These are phyloP conservation scores for Aspergillus aculeatus DNA, from an alignment of 2,329 filamentous ascomycete genomes.

Conservation along the genomic window DNA sequence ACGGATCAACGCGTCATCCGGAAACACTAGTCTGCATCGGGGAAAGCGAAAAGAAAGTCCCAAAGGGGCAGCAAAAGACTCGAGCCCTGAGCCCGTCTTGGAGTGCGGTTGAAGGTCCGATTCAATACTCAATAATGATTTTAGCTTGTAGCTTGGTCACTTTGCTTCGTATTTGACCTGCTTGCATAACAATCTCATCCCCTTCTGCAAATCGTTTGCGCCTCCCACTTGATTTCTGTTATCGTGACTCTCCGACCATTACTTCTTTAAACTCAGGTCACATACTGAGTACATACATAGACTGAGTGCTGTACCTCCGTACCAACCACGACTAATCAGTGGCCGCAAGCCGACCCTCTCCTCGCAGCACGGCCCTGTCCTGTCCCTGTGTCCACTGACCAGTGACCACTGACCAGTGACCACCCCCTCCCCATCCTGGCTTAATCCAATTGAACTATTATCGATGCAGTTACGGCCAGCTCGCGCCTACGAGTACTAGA, in stretches of 20 bases:
- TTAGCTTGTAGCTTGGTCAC: too few relatives aligned
- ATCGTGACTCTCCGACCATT: not conserved
- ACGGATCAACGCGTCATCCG: constrained; percentile 20
- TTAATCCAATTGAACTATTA: constrained; percentile 1
- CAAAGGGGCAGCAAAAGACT: not conserved
- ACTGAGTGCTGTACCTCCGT: not conserved
- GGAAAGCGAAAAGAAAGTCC: constrained; percentile 30
- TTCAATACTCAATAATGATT: not conserved
- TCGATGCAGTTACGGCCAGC: constrained; percentile 28
- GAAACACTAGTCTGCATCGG: constrained; percentile 19
- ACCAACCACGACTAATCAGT: constrained; percentile 2
- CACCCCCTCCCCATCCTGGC: constrained; percentile 1
- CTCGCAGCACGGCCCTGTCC: constrained; percentile 8
- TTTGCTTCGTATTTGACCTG: not conserved
- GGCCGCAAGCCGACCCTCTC: not conserved
- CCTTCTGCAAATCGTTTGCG: too few relatives aligned
- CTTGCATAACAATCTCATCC: not conserved
- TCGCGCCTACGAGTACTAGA: constrained; percentile 28
- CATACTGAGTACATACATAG: not conserved
- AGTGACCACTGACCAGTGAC: not conserved
- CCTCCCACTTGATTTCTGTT: not conserved
- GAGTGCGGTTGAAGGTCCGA: not conserved
- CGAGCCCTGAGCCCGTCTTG: not conserved
- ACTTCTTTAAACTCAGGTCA: not conserved
- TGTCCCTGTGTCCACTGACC: constrained; percentile 1